A percentile compares a stretch with the other conserved stretches of the same genome.
phyloP scores from a whole-genome alignment of 2,329 filamentous ascomycete genomes.

The Epichloe gansuensis region DNA sequence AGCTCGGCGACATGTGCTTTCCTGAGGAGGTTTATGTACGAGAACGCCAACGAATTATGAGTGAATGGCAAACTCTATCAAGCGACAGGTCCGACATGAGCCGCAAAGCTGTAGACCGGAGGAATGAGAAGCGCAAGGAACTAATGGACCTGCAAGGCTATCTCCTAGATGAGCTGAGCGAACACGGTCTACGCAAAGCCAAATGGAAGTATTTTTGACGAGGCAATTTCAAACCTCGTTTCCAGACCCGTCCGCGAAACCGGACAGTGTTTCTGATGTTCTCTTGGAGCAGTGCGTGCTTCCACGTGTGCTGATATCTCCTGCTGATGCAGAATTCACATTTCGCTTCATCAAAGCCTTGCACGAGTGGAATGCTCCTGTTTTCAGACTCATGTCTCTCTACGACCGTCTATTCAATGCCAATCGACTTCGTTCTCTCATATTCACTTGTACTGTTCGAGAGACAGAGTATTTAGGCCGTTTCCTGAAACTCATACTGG shows the following conservation, averaged over 20 bases:
- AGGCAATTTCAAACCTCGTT: constrained; percentile 77
- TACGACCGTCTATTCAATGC: constrained; percentile 77
- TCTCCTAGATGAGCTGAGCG: constrained; percentile 61
- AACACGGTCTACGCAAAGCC: constrained; percentile 54
- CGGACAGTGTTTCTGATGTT: constrained; percentile 57
- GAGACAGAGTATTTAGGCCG: constrained; percentile 90
- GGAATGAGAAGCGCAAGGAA: constrained; percentile 50
- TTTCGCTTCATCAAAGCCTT: constrained; percentile 80
- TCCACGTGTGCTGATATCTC: constrained; percentile 74
- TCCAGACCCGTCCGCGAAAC: constrained; percentile 47
- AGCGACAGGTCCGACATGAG: constrained; percentile 64
- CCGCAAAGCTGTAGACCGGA: constrained; percentile 53
- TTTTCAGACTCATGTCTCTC: constrained; percentile 76
- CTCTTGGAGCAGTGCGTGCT: constrained; percentile 85
- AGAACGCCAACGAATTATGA: constrained; percentile 58
- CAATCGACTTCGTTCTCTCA: constrained; percentile 66
- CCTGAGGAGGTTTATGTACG: constrained; percentile 66
- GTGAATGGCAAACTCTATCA: constrained; percentile 53
- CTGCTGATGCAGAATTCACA: constrained; percentile 78
- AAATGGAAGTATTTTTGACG: constrained; percentile 58
- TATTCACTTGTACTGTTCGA: constrained; percentile 80
- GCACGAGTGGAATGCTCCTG: constrained; percentile 70
- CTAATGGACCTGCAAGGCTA: constrained; percentile 57
- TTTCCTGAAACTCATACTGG: constrained; percentile 72
- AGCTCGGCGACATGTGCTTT: constrained; percentile 68